Conservation (phyloP, 2,329 filamentous ascomycete genomes). For the Diaporthe citri region DNA sequence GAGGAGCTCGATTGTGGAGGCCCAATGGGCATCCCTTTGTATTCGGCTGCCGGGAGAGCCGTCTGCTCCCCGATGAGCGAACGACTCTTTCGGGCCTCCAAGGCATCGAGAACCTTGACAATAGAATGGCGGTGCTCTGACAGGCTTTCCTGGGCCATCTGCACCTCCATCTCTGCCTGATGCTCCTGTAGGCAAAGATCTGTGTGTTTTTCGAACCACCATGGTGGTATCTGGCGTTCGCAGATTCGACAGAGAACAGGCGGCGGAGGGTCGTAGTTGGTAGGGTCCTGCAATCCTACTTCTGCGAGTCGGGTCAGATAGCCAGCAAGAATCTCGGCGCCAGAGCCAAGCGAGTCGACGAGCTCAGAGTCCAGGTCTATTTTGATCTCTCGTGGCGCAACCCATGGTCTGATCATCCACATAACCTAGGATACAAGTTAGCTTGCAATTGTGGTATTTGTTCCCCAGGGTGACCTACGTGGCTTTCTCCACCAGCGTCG, state of each 20-base stretch:
- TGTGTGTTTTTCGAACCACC: constrained; percentile 99
- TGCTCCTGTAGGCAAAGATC: constrained; percentile 97
- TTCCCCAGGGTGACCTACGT: constrained; percentile 72
- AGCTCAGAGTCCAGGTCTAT: constrained; percentile 92
- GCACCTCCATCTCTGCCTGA: constrained; percentile 96
- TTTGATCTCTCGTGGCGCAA: constrained; percentile 89
- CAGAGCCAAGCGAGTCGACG: constrained; percentile 93
- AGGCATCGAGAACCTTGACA: constrained; percentile 92
- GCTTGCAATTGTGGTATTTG: background rate
- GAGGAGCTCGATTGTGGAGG: constrained; percentile 78
- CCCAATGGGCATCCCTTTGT: constrained; percentile 89
- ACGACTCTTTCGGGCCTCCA: constrained; percentile 82
- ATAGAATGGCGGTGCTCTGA: constrained; percentile 94
- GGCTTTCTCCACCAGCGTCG: constrained; percentile 89
- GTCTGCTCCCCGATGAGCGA: constrained; percentile 68
- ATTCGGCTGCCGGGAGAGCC: constrained; percentile 75
- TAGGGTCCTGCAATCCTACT: constrained; percentile 79
- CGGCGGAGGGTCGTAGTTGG: constrained; percentile 81
- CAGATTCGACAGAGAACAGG: constrained; percentile 96
- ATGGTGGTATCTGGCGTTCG: constrained; percentile 95
- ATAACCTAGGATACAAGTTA: constrained; percentile 75
- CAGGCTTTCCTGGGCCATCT: constrained; percentile 92
- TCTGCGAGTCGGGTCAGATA: constrained; percentile 93
- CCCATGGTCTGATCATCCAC: constrained; percentile 99
- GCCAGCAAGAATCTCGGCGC: constrained; percentile 92